Evolutionary conservation across 768 basidiomycete genomes (phyloP).

Genomic region (Gautieria morchelliformis): DNA sequence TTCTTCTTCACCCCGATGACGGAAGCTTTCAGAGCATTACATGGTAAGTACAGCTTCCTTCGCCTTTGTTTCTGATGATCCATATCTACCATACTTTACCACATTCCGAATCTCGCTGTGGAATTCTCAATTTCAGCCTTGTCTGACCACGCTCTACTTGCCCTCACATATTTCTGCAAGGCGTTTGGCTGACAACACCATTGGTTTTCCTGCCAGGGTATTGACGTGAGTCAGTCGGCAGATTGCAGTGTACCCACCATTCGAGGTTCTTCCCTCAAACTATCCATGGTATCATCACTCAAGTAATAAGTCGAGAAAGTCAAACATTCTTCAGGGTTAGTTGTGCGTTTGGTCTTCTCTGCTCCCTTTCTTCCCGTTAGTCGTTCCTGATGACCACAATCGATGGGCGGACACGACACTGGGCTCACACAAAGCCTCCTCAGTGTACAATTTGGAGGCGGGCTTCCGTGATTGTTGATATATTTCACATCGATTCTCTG

Average conservation of each 20-base stretch:
- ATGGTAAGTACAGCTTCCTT: neutral
- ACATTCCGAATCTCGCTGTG: slow-evolving; percentile 72
- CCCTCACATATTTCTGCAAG: neutral
- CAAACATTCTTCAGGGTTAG: too few species aligned
- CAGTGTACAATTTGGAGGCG: slow-evolving; percentile 68
- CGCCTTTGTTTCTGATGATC: neutral
- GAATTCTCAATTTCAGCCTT: slow-evolving; percentile 86
- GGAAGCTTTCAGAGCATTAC: neutral
- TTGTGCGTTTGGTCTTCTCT: slow-evolving; percentile 4
- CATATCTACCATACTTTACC: slow-evolving; percentile 74
- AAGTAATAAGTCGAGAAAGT: neutral
- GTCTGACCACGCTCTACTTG: slow-evolving; percentile 45
- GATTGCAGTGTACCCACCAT: too few species aligned
- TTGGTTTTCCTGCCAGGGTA: neutral
- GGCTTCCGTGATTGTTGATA: slow-evolving; percentile 63
- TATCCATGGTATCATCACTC: neutral
- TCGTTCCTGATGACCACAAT: slow-evolving; percentile 41
- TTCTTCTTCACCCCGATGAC: too few species aligned
- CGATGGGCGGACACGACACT: slow-evolving; percentile 86
- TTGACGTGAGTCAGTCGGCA: neutral
- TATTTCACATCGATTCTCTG: slow-evolving; percentile 58
- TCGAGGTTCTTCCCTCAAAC: too few species aligned
- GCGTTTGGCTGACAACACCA: neutral
- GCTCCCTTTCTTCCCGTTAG: slow-evolving; percentile 8
- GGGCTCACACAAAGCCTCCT: slow-evolving; percentile 61